Conservation (phyloP, 2,329 filamentous ascomycete genomes). For the Xylaria multiplex region DNA sequence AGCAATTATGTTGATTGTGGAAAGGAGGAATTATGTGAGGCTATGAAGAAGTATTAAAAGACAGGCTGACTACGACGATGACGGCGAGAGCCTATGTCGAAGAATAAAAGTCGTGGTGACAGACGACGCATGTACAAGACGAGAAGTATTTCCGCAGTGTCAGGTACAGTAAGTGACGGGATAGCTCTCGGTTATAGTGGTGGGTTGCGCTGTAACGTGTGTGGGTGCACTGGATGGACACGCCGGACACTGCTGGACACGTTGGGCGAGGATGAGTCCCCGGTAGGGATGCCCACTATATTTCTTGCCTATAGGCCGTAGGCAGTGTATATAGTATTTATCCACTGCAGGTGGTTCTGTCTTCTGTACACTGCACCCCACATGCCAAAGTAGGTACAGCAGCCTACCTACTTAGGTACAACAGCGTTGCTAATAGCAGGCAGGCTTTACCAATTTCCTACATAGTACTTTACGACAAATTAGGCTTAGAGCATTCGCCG, state of each 20-base stretch:
- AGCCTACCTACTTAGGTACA: too few species aligned
- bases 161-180: too few species aligned
- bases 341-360: too few species aligned
- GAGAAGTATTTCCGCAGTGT: not conserved
- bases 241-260: not conserved
- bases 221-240: not conserved
- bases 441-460: too few species aligned
- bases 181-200: too few species aligned
- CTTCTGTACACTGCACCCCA: too few species aligned
- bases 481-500: too few species aligned
- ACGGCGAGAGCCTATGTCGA: not conserved
- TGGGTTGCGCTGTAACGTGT: not conserved
- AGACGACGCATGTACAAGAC: constrained; percentile 6
- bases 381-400: too few species aligned
- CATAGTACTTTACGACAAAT: too few species aligned
- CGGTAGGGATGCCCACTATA: not conserved
- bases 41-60: not conserved
- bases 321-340: too few species aligned
- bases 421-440: too few species aligned
- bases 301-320: too few species aligned
- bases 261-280: not conserved
- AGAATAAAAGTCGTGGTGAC: constrained; percentile 22
- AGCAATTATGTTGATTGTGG: not conserved
- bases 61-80: not conserved
- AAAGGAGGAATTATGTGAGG: not conserved